Percentiles rank a stretch among this genome's conserved stretches.
Evolutionary conservation across 371 early-diverging fungal species (phyloP).

Genomic region (Enterospora canceri): DNA sequence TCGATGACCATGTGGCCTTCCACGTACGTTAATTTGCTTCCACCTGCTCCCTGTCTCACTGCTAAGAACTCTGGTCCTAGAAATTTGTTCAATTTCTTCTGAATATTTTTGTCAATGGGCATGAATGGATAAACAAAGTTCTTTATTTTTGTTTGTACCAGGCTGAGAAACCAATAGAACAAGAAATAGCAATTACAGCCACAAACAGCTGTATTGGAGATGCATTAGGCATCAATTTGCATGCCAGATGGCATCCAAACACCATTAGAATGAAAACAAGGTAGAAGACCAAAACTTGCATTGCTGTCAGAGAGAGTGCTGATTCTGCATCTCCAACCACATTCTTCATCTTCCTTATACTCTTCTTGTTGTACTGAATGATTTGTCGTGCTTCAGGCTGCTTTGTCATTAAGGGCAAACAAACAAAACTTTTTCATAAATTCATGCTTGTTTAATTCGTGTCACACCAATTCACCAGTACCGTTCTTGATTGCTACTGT

Average conservation of each 20-base stretch:
- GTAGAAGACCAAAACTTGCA: constrained; percentile 51
- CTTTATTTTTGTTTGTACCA: constrained; percentile 14
- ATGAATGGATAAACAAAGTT: not conserved
- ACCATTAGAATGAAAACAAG: constrained; percentile 52
- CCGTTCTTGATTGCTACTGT: too few species aligned
- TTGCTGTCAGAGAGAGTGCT: constrained; percentile 30
- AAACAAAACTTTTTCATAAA: too few species aligned
- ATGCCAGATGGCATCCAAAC: constrained; percentile 49
- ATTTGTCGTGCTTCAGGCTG: not conserved
- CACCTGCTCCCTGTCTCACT: constrained; percentile 41
- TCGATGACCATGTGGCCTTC: constrained; percentile 76
- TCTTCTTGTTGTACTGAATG: constrained; percentile 10
- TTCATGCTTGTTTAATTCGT: too few species aligned
- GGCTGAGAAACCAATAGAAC: constrained; percentile 19
- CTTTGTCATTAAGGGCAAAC: not conserved
- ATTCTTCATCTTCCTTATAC: constrained; percentile 23
- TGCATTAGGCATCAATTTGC: constrained; percentile 44
- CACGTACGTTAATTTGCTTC: constrained; percentile 64
- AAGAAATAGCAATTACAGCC: constrained; percentile 24
- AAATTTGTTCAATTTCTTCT: constrained; percentile 44
- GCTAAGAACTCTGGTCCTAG: constrained; percentile 63
- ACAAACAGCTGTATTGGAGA: constrained; percentile 37
- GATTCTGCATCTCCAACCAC: constrained; percentile 25
- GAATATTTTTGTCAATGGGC: constrained; percentile 12
- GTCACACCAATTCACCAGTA: too few species aligned